Evolutionary conservation across 2,329 filamentous ascomycete species (phyloP), one percentile per base, ranked within the genome.

Genomic region (Pseudopithomyces maydicus): DNA sequence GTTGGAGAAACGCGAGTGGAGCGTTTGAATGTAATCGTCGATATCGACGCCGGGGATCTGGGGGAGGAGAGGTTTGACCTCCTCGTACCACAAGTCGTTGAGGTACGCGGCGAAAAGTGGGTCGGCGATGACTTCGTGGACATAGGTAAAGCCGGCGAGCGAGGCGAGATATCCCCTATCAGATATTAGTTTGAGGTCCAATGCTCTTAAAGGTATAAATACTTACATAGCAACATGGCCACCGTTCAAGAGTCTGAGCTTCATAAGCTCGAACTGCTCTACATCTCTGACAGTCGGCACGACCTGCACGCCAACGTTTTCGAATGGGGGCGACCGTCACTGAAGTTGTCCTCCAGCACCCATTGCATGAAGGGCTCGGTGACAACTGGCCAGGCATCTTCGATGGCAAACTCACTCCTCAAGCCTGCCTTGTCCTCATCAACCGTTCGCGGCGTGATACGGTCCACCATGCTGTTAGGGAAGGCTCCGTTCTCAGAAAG

Each of bases 391-490:
- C 67, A 70, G 12, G 62, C 49, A 29, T 70, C 67, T 48, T 67
- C 60, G 17, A 70, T 56, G 22, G 66, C 65, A 8, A 70, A 70
- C 19, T 68, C 56, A 29, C 64, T 50, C 42, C 64, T 61, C 32
- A 70, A 59, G 49, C 48, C 58, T 51, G 48, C 17, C 41, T 64
- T 66, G 58, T 70, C 66, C 33, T 58, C 61, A 10, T 68, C 65
- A 14, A 60, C 59, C 33, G 67, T 70, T 33, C 66, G 58, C 23
- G 67, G 67, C 17, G 67, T 70, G 48, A 70, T 70, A n/a, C 67
- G 62, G 61, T 70, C 67, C 6, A 70, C 67, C 67, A 70, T 70
- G 50, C 64, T 67, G 64, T 70, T 70, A 52, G 67, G 67, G 62
- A 70, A 70, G 32, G 67, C 67, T 53, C 67, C 67, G 42, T 69